A percentile compares a stretch with the other conserved stretches of the same genome.
Evolutionary conservation across 805 yeast genomes (phyloP).

Genomic region (Sugiyamaella lignohabitans): DNA sequence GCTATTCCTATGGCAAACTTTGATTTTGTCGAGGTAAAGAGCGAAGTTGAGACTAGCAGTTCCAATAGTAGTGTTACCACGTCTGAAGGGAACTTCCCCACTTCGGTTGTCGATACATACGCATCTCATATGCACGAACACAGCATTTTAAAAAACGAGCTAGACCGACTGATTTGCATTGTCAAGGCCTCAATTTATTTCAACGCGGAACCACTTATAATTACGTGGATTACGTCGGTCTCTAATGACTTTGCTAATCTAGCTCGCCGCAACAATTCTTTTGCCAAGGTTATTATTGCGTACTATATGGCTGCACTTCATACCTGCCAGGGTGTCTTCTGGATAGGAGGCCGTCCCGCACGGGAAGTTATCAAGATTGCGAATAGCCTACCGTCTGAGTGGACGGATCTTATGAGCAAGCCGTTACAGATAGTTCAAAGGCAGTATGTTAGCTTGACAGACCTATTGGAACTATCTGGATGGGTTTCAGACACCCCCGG

Average conservation of each 20-base stretch:
- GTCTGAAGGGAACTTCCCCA: not conserved
- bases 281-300: slow-evolving; percentile 13
- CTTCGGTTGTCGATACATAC: not conserved
- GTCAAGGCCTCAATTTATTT: slow-evolving; percentile 1
- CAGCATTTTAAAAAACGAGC: not conserved
- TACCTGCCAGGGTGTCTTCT: slow-evolving; percentile 10
- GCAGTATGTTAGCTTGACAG: not conserved
- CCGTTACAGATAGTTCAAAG: slow-evolving; percentile 5
- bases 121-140: not conserved
- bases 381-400: slow-evolving; percentile 7
- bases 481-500: not conserved
- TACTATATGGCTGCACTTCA: slow-evolving; percentile 15
- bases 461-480: not conserved
- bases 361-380: slow-evolving; percentile 9
- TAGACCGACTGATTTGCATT: slow-evolving; percentile 1
- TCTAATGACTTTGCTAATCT: slow-evolving; percentile 13
- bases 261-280: slow-evolving; percentile 10
- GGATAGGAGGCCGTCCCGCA: slow-evolving; percentile 15
- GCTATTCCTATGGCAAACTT: not conserved
- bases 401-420: slow-evolving; percentile 11
- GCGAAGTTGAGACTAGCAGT: not conserved
- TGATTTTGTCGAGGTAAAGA: not conserved
- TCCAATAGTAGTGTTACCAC: not conserved
- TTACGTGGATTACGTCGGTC: slow-evolving; percentile 15
- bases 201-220: slow-evolving; percentile 1